Evolutionary conservation across 495 filamentous ascomycete genomes (phyloP), one percentile per base, ranked within the genome.

Genomic region (Penicillium subrubescens): DNA sequence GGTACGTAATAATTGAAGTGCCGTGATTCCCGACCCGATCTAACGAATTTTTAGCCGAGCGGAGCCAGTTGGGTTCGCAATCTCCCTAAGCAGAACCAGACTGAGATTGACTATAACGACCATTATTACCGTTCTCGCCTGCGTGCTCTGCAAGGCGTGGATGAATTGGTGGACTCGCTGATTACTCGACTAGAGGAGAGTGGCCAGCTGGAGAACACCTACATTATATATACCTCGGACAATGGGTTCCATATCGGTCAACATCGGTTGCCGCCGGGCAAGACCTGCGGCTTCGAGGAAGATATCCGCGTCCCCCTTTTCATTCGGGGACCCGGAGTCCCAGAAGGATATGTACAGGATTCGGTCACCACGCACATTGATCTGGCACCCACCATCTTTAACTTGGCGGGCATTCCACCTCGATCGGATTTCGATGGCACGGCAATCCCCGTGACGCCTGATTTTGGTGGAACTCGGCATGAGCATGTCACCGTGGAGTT

Each of bases 201-300:
- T 27, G 80, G 74, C 17, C 65, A 89, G 34, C 71, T 90, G 8
- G 87, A 90, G 12, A 85, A 90, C 63, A 92, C 89, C 0, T 92
- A 87, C 62, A 82, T 93, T 51, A 81, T 93, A 56, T 92, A 89
- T 70, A 88, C 88, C 1, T 88, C 86, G 0, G 90, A 92, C 66
- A 92, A 93, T 65, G 90, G 90, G 0, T 92, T 88, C 71, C 88
- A 92, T 64, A 89, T 92, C 57, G 86, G 88, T 27, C 90, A 92
- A 64, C 90, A 93, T 69, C 82, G 90, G 6, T 67, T 92, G 34
- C 86, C 87, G 12, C 89, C 90, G 2, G 90, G 89, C 3, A 93
- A 93, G 74, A 82, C 86, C 35, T 88, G 86, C 59, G 88, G 88
- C 1, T 92, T 86, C 57, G 88, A 92, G 65, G 88, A 91, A 70